phyloP scores from a whole-genome alignment of 345 rosid genomes.

The Arabis hirsuta region DNA sequence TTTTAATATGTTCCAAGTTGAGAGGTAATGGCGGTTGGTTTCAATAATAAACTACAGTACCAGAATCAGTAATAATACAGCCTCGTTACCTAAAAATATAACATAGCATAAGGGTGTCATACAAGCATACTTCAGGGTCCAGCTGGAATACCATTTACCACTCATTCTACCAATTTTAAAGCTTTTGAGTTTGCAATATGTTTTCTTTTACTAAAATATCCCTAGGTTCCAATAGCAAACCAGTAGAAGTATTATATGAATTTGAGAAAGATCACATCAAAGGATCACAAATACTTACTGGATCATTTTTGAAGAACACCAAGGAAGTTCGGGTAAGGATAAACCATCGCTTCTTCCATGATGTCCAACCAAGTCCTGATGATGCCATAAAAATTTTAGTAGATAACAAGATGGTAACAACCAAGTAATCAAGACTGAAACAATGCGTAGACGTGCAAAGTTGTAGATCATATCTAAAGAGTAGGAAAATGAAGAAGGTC shows the following conservation, averaged over 20 bases:
- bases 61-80: background rate
- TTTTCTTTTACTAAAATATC: background rate
- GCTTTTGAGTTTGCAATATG: background rate
- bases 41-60: background rate
- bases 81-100: background rate
- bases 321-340: conserved; percentile 91
- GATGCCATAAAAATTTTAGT: background rate
- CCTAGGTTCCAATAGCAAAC: background rate
- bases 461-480: background rate
- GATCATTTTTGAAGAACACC: conserved; percentile 96
- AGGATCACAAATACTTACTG: conserved; percentile 60
- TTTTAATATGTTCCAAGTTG: background rate
- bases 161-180: background rate
- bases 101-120: conserved; percentile 9
- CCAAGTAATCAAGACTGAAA: conserved; percentile 21
- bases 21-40: background rate
- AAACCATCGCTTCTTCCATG: conserved; percentile 99
- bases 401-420: background rate
- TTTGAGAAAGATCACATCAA: conserved; percentile 5
- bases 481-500: conserved; percentile 6
- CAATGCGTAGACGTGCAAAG: background rate
- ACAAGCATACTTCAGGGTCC: background rate
- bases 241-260: background rate
- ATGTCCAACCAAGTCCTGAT: conserved; percentile 96
- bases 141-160: background rate